Conservation (phyloP, 805 yeast species). For the Barnettozyma vustinii region DNA sequence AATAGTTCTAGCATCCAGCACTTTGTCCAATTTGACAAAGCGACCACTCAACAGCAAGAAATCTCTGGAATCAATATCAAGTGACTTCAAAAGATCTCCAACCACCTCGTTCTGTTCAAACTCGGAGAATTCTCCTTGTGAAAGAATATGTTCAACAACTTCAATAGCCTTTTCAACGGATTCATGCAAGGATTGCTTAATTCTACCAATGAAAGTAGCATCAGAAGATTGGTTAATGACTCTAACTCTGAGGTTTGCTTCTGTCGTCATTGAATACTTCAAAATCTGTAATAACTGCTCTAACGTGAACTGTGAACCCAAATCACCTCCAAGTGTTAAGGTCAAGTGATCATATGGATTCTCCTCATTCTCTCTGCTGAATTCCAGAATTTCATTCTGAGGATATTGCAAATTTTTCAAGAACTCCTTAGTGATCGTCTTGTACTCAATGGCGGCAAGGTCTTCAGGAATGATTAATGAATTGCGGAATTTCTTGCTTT, state of each 20-base stretch:
- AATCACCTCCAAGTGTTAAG: slow-evolving; percentile 57
- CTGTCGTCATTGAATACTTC: slow-evolving; percentile 20
- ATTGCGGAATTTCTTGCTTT: slow-evolving; percentile 41
- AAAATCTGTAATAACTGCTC: slow-evolving; percentile 40
- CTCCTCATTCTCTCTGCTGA: slow-evolving; percentile 11
- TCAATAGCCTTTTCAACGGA: slow-evolving; percentile 16
- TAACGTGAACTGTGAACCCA: slow-evolving; percentile 32
- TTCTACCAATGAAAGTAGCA: slow-evolving; percentile 15
- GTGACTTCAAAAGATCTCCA: slow-evolving; percentile 24
- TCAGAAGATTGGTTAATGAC: slow-evolving; percentile 27
- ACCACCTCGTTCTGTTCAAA: slow-evolving; percentile 7
- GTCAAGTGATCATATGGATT: slow-evolving; percentile 26
- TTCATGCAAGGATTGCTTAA: slow-evolving; percentile 13
- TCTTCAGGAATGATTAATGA: slow-evolving; percentile 46
- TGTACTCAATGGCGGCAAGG: slow-evolving; percentile 27
- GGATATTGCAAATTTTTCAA: slow-evolving; percentile 6
- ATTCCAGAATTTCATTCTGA: slow-evolving; percentile 20
- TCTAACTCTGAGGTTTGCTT: slow-evolving; percentile 34
- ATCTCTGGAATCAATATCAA: slow-evolving; percentile 31
- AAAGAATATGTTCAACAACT: slow-evolving; percentile 10
- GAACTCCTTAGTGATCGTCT: slow-evolving; percentile 16
- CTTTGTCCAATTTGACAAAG: slow-evolving; percentile 31
- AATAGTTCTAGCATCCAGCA: slow-evolving; percentile 26
- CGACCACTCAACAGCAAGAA: slow-evolving; percentile 54
- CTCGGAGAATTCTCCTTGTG: slow-evolving; percentile 12